phyloP scores from a whole-genome alignment of 345 rosid genomes.

The Lepidium didymum region DNA sequence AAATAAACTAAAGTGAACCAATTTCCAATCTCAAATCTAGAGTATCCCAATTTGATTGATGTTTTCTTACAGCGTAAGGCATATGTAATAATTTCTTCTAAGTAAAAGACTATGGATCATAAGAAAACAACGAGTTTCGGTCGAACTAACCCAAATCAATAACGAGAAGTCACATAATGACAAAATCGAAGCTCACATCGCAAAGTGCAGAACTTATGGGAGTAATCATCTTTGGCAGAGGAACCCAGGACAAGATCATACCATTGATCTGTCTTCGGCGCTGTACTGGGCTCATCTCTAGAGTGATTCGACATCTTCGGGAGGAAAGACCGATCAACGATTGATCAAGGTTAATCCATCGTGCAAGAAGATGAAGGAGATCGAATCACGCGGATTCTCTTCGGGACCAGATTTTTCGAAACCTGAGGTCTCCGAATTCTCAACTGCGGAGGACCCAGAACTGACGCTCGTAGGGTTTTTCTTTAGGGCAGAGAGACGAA shows the following conservation, averaged over 20 bases:
- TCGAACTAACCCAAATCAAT: background rate
- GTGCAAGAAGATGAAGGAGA: background rate
- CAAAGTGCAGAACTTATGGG: constrained; percentile 62
- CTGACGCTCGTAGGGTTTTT: constrained; percentile 11
- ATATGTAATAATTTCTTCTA: too few relatives aligned
- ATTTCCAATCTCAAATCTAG: background rate
- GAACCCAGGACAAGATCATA: constrained; percentile 66
- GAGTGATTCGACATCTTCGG: constrained; percentile 49
- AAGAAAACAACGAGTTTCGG: background rate
- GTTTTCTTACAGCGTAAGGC: background rate
- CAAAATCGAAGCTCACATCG: constrained; percentile 42
- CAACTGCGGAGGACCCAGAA: constrained; percentile 1
- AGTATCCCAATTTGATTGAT: background rate
- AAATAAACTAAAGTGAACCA: background rate
- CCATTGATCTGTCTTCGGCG: constrained; percentile 74
- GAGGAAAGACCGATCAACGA: constrained; percentile 1
- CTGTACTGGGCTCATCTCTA: constrained; percentile 55
- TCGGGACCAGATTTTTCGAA: background rate
- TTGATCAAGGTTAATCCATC: constrained; percentile 14
- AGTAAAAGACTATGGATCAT: background rate
- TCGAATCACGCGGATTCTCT: background rate
- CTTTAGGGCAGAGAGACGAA: constrained; percentile 15
- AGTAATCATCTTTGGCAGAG: constrained; percentile 51
- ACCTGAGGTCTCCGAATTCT: background rate
- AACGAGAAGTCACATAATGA: background rate